Base-by-base conservation (phyloP, 768 basidiomycete species). In the Lactifluus echinatus region DNA sequence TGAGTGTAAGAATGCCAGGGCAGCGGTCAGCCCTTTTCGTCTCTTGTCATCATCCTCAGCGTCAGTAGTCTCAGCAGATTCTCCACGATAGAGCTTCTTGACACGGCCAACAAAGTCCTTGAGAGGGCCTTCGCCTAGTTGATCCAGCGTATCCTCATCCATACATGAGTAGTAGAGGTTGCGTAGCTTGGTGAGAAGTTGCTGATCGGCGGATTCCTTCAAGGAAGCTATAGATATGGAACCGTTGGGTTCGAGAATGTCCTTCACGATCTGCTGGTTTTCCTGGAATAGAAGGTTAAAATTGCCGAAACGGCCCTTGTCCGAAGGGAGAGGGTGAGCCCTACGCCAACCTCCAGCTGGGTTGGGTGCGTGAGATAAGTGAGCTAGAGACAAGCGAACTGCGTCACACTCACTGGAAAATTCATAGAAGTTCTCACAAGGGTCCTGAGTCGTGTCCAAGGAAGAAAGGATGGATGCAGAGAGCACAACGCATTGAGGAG, bases 351-450 rank as follows among this genome's bases (percentile, higher is more conserved):
- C 93, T 17, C 91, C 90, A 66, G 86, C 90, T 94, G 53, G 15
- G 12, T 29, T 6, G 46, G 50, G 37, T 52, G 55, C 15, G 47
- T 53, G 39, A 44, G 37, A 6, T 51, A 17, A 37, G 8, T 21
- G 40, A 21, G n/a, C 23, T 23, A 40, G 19, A 40, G 31, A 29
- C 26, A 34, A 50, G 34, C 24, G 48, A n/a, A 43, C 11, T 39
- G 10, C 5, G 52, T 34, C 14, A 34, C 19, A 83, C 90, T 65
- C 66, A 94, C 93, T 94, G 10, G 93, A 83, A 72, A 84, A 98
- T 61, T 86, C 81, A 67, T 93, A 97, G 69, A 97, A 96, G 71
- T 93, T 87, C 63, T 97, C 89, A 70, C 96, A 99, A 0, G 96
- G 96, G 67, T 98, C 93, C 63, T 87, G 78, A 8, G 82, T 75